Percentiles rank a stretch among this genome's conserved stretches.
These are phyloP conservation scores for Corniculantispora saksenae DNA, from an alignment of 2,329 filamentous ascomycete species.

Conservation along the genomic window DNA sequence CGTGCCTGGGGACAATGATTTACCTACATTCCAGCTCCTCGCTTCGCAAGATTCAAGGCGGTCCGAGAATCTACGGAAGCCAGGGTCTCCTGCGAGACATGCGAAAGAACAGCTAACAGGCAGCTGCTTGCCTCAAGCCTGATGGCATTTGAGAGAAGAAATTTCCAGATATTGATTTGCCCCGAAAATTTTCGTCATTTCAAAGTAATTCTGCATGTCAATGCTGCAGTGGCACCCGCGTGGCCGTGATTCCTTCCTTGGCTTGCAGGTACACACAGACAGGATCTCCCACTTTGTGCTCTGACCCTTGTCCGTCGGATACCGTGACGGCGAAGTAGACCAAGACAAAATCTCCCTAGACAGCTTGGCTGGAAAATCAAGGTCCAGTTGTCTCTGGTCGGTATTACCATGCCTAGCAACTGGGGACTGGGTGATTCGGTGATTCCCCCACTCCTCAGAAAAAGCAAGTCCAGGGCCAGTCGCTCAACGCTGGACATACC, in stretches of 20 bases:
- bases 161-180: background rate
- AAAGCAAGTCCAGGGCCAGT: background rate
- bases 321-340: background rate
- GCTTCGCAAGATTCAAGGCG: background rate
- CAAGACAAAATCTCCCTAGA: conserved; percentile 3
- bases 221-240: background rate
- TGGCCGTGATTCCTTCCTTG: background rate
- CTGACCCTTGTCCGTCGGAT: background rate
- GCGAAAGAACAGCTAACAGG: background rate
- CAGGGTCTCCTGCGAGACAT: background rate
- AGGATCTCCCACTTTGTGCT: conserved; percentile 6
- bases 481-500: background rate
- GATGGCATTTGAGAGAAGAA: background rate
- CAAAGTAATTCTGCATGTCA: background rate
- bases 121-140: background rate
- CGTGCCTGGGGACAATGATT: background rate
- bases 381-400: background rate
- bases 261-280: background rate
- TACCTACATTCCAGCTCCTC: background rate
- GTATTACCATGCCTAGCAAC: background rate
- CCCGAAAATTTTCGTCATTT: background rate
- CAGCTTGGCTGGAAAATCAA: background rate
- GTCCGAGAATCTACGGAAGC: conserved; percentile 1
- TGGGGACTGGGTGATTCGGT: background rate
- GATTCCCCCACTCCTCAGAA: background rate